Percentiles rank a stretch among this genome's conserved stretches.
Conservation (phyloP, 179 eudicot genomes). For the Heliamphora pulchella region DNA sequence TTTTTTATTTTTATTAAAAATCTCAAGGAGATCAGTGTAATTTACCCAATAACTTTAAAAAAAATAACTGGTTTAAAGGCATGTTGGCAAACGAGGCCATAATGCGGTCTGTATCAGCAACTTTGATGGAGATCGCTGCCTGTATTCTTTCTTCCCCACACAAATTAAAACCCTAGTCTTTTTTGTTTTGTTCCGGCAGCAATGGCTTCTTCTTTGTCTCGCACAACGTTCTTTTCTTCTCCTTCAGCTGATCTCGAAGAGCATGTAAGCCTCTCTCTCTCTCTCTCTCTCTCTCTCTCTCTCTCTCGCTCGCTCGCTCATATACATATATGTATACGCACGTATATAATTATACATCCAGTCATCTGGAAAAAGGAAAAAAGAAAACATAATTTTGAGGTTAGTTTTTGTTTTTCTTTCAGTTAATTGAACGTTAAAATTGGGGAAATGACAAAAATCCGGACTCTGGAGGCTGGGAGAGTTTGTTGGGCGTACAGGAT, state of each 20-base stretch:
- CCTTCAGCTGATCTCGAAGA: constrained; percentile 21
- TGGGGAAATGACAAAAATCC: not conserved
- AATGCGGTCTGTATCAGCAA: too few relatives aligned
- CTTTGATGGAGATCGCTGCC: too few relatives aligned
- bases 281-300: not conserved
- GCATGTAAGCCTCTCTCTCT: constrained; percentile 21
- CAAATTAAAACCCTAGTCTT: not conserved
- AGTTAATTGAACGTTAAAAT: too few relatives aligned
- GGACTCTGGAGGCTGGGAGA: not conserved
- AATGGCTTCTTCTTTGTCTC: constrained; percentile 39
- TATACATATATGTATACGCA: too few relatives aligned
- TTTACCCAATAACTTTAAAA: too few relatives aligned
- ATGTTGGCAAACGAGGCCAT: too few relatives aligned
- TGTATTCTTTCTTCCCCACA: too few relatives aligned
- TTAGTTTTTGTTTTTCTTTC: not conserved
- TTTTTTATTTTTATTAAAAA: too few relatives aligned
- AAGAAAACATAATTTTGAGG: not conserved
- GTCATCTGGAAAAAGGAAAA: not conserved
- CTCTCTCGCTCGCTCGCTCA: too few relatives aligned
- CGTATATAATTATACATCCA: not conserved
- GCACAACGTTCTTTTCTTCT: constrained; percentile 21
- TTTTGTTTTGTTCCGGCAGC: not conserved
- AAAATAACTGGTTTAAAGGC: too few relatives aligned
- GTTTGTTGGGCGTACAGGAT: not conserved
- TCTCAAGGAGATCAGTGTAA: too few relatives aligned